Evolutionary conservation across 1,139 yeast species (phyloP).

Genomic region (Hansenula sp.): DNA sequence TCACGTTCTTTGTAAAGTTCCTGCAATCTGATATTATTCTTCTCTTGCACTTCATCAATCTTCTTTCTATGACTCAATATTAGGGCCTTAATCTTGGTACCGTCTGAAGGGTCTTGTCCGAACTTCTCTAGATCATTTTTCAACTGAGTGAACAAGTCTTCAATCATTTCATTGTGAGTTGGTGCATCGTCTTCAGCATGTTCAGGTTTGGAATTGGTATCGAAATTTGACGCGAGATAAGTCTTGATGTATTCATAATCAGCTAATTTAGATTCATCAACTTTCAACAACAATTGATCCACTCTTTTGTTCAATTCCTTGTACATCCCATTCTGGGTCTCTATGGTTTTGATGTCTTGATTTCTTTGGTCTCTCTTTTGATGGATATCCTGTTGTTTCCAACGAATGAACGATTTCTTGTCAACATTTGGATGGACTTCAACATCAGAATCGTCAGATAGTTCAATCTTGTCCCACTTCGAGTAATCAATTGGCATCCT

Average conservation of each 20-base stretch:
- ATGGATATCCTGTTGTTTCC: conserved; percentile 98
- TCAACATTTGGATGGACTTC: conserved; percentile 99
- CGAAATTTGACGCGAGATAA: conserved; percentile 48
- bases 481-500: conserved; percentile 85
- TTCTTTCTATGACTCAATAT: conserved; percentile 61
- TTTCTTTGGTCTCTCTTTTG: conserved; percentile 85
- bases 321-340: conserved; percentile 76
- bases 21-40: conserved; percentile 58
- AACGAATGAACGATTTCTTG: conserved; percentile 82
- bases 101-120: conserved; percentile 38
- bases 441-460: conserved; percentile 92
- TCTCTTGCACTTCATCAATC: conserved; percentile 58
- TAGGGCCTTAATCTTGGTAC: conserved; percentile 37
- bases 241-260: conserved; percentile 37
- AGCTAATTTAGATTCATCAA: conserved; percentile 40
- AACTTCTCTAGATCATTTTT: conserved; percentile 56
- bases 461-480: conserved; percentile 95
- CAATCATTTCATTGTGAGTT: conserved; percentile 89
- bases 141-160: conserved; percentile 74
- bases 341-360: conserved; percentile 67
- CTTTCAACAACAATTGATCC: conserved; percentile 48
- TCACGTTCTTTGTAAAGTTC: conserved; percentile 69
- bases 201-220: conserved; percentile 56
- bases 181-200: conserved; percentile 64
- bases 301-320: conserved; percentile 69